Conservation (phyloP, 73 alveolate genomes). For the Paramecium biaurelia region DNA sequence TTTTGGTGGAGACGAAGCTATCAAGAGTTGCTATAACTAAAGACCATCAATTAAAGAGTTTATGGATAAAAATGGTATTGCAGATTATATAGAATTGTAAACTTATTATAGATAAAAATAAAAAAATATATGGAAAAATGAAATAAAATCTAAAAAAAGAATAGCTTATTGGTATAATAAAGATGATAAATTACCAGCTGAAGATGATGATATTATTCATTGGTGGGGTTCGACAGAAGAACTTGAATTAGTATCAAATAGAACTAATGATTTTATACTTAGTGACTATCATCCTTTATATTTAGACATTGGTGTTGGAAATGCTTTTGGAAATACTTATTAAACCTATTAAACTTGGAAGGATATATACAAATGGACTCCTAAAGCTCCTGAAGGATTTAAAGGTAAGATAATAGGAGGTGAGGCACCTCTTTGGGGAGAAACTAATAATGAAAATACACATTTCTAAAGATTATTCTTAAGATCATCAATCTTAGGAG, state of each 20-base stretch:
- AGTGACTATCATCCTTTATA: slow-evolving; percentile 37
- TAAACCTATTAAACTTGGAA: slow-evolving; percentile 49
- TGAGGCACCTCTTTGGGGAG: slow-evolving; percentile 61
- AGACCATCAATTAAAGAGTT: slow-evolving; percentile 53
- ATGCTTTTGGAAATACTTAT: slow-evolving; percentile 50
- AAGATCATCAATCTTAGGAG: slow-evolving; percentile 50
- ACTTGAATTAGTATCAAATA: not conserved
- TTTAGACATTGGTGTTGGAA: slow-evolving; percentile 59
- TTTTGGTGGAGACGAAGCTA: slow-evolving; percentile 65
- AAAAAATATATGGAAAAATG: slow-evolving; percentile 46
- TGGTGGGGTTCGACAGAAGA: slow-evolving; percentile 65
- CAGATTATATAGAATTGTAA: slow-evolving; percentile 41
- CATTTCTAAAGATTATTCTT: slow-evolving; percentile 33
- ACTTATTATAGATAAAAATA: slow-evolving; percentile 54
- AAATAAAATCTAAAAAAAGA: slow-evolving; percentile 14
- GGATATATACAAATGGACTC: slow-evolving; percentile 46
- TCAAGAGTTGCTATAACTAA: slow-evolving; percentile 4
- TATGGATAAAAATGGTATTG: slow-evolving; percentile 48
- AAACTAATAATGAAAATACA: slow-evolving; percentile 55
- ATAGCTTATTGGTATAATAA: slow-evolving; percentile 59
- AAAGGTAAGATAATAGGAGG: slow-evolving; percentile 59
- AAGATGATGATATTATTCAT: slow-evolving; percentile 56
- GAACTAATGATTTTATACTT: slow-evolving; percentile 44
- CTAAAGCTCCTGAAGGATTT: slow-evolving; percentile 33
- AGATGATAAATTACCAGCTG: slow-evolving; percentile 58